These are phyloP conservation scores for Cichorium intybus DNA, from an alignment of 140 eudicot genomes.

Conservation along the genomic window DNA sequence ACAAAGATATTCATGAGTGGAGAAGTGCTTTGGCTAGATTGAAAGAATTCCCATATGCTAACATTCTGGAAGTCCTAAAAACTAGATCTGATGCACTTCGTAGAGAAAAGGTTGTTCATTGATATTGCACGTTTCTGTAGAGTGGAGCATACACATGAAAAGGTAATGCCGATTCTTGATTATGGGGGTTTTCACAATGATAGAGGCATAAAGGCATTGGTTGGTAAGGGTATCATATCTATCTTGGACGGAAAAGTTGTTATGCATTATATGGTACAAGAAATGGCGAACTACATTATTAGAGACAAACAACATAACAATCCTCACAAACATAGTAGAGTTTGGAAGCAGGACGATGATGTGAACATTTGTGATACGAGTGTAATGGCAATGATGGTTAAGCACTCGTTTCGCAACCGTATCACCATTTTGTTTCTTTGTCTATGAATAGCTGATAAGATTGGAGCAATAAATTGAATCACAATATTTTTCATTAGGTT, in stretches of 20 bases:
- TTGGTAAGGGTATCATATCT: slow-evolving; percentile 20
- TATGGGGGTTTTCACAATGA: slow-evolving; percentile 21
- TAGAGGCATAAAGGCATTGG: slow-evolving; percentile 28
- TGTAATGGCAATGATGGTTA: neutral
- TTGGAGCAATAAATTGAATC: slow-evolving; percentile 1
- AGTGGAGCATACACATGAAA: neutral
- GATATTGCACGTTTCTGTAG: slow-evolving; percentile 33
- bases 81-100: too few species aligned
- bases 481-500: neutral
- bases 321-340: slow-evolving; percentile 23
- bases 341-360: slow-evolving; percentile 19
- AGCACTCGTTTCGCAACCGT: neutral
- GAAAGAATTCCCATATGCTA: too few species aligned
- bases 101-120: slow-evolving; percentile 18
- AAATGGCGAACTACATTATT: slow-evolving; percentile 25
- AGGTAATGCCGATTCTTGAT: slow-evolving; percentile 10
- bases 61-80: too few species aligned
- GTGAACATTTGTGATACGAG: neutral
- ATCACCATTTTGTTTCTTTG: neutral
- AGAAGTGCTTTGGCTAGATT: too few species aligned
- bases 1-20: too few species aligned
- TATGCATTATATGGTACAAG: slow-evolving; percentile 32
- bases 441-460: neutral
- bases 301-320: neutral
- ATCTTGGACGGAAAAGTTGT: neutral